Base-by-base conservation (phyloP, 139 green algal genomes). In the Chlorella sp. region DNA sequence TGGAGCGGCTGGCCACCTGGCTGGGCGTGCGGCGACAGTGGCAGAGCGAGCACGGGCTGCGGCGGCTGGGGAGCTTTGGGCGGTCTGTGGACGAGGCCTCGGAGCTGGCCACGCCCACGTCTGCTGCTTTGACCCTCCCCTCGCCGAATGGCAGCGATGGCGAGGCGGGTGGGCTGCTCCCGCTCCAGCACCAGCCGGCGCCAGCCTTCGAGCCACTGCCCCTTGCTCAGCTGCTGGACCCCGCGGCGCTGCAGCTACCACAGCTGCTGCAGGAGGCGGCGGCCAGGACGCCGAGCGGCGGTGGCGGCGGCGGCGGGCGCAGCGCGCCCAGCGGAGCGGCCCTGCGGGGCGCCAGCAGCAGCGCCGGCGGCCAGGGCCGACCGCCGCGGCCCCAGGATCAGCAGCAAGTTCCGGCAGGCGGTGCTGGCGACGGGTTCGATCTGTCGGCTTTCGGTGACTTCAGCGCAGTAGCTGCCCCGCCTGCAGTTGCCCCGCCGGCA, bases 1-100 rank as follows among this genome's bases (percentile, higher is more conserved):
- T 76, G 2, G 23, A 70, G 43, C 38, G 53, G 5, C 59, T 81
- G 23, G 31, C 27, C 9, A 14, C 36, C 14, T 81, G 75, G 75
- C 67, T 76, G 11, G 2, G 29, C 0, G 40, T 38, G 14, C 27
- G 21, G 62, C 11, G 27, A 51, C 38, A 11, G 11, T 38, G 29
- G 21, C 31, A 36, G 25, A 12, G 36, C 8, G 14, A 42, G 11
- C 60, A 43, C 33, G 21, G 35, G 23, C 31, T 42, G 23, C 11
- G 14, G n/a, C n/a, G n/a, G n/a, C n/a, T n/a, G n/a, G n/a, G n/a
- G n/a, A n/a, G n/a, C 17, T 21, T 58, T 17, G 48, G 48, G 17
- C 17, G 48, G 48, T n/a, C 17, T 58, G 48, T n/a, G 17, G 48
- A 58, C 48, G 21, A 17, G 17, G 17, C 48, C 17, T 58, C 48